phyloP scores from a whole-genome alignment of 2,329 filamentous ascomycete genomes.

The Talaromyces pinophilus region DNA sequence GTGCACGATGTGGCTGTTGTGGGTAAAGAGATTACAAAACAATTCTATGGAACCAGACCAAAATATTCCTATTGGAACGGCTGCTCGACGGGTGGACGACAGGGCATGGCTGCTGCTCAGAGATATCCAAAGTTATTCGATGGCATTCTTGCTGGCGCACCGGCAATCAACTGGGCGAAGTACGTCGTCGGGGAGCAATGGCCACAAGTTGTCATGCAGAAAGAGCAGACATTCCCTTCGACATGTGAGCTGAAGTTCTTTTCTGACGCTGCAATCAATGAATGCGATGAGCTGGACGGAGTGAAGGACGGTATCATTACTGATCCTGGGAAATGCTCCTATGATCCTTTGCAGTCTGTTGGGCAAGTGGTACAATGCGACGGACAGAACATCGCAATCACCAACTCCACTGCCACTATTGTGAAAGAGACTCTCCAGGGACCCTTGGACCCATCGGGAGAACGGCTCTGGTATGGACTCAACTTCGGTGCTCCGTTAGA shows the following conservation, averaged over 20 bases:
- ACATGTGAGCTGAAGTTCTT: slow-evolving; percentile 42
- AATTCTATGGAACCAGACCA: slow-evolving; percentile 35
- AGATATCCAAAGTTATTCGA: slow-evolving; percentile 49
- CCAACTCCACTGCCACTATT: slow-evolving; percentile 33
- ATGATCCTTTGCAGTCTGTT: slow-evolving; percentile 31
- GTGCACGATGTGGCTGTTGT: slow-evolving; percentile 40
- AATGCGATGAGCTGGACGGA: slow-evolving; percentile 42
- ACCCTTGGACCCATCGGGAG: slow-evolving; percentile 25
- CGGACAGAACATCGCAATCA: slow-evolving; percentile 29
- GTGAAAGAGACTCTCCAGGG: slow-evolving; percentile 38
- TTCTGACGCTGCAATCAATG: slow-evolving; percentile 35
- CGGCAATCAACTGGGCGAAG: slow-evolving; percentile 37
- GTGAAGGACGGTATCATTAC: slow-evolving; percentile 36
- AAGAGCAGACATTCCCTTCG: slow-evolving; percentile 24
- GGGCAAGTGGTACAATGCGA: slow-evolving; percentile 27
- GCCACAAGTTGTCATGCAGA: slow-evolving; percentile 30
- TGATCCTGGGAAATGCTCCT: slow-evolving; percentile 23
- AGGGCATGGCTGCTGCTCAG: slow-evolving; percentile 48
- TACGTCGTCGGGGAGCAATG: slow-evolving; percentile 29
- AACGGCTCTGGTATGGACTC: slow-evolving; percentile 39
- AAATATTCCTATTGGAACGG: slow-evolving; percentile 48
- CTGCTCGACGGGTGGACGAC: slow-evolving; percentile 49
- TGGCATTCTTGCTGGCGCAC: slow-evolving; percentile 48
- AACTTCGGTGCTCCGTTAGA: slow-evolving; percentile 31
- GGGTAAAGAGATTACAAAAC: slow-evolving; percentile 30